Evolutionary conservation across 768 basidiomycete genomes (phyloP).

Genomic region (Pluteus cervinus): DNA sequence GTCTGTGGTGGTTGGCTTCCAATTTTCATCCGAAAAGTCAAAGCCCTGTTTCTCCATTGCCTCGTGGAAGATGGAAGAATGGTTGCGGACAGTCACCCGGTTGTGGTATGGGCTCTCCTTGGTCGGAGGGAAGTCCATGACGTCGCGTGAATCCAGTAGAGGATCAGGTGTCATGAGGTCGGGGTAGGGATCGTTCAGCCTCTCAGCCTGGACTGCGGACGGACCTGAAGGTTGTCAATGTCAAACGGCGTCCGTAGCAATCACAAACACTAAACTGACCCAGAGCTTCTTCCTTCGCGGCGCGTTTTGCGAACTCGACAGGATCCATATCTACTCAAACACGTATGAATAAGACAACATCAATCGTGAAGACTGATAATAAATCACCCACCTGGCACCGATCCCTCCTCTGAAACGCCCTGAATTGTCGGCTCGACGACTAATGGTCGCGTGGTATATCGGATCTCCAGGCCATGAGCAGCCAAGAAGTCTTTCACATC

Average conservation of each 20-base stretch:
- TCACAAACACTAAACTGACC: no score
- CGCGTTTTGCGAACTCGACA: constrained; percentile 3
- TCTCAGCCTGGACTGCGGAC: neutral
- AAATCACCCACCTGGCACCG: neutral
- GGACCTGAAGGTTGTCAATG: no score
- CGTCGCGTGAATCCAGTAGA: constrained; percentile 55
- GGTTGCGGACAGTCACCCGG: constrained; percentile 63
- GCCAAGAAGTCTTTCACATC: constrained; percentile 1
- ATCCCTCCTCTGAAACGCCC: neutral
- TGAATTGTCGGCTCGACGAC: neutral
- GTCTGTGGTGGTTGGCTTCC: constrained; percentile 19
- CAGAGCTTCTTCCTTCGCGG: constrained; percentile 3
- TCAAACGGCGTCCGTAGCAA: no score
- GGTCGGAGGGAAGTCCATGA: constrained; percentile 46
- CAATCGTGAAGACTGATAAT: neutral
- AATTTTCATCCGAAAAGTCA: constrained; percentile 21
- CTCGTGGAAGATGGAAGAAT: constrained; percentile 58
- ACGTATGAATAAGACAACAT: neutral
- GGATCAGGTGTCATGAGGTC: constrained; percentile 60
- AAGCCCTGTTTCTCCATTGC: constrained; percentile 27
- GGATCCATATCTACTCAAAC: neutral
- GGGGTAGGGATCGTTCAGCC: constrained; percentile 30
- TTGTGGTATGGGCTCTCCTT: constrained; percentile 49
- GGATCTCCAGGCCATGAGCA: neutral
- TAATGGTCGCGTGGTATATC: constrained; percentile 1